Conservation (phyloP, 2,329 filamentous ascomycete genomes). For the Hypoxylon sp. region DNA sequence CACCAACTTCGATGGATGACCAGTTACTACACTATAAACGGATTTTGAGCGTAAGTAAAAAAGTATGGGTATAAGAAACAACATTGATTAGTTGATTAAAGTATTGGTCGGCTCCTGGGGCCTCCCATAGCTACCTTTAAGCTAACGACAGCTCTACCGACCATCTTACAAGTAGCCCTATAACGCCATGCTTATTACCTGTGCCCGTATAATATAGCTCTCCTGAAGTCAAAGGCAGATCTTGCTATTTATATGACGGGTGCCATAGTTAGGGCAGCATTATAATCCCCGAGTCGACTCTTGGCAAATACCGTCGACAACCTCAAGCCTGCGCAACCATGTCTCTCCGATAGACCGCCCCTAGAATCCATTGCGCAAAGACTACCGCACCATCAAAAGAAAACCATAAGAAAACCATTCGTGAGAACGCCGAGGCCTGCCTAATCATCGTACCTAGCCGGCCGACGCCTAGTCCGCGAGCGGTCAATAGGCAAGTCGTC, state of each 20-base stretch:
- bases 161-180: background rate
- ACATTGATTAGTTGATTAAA: conserved; percentile 1
- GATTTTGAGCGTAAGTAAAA: too few relatives aligned
- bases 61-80: background rate
- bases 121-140: background rate
- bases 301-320: background rate
- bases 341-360: background rate
- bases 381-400: background rate
- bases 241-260: background rate
- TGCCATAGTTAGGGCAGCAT: background rate
- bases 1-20: background rate
- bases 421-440: conserved; percentile 16
- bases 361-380: background rate
- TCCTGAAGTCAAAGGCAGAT: background rate
- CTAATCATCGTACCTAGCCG: conserved; percentile 53
- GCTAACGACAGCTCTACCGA: background rate
- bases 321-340: too few relatives aligned
- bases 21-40: background rate
- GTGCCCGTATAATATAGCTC: background rate
- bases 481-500: conserved; percentile 48
- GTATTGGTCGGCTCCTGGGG: background rate
- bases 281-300: background rate
- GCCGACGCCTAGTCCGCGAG: conserved; percentile 47
- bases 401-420: background rate
- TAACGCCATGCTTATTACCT: background rate